Evolutionary conservation across 2,329 filamentous ascomycete species (phyloP).

Genomic region (Penicillium sp.): DNA sequence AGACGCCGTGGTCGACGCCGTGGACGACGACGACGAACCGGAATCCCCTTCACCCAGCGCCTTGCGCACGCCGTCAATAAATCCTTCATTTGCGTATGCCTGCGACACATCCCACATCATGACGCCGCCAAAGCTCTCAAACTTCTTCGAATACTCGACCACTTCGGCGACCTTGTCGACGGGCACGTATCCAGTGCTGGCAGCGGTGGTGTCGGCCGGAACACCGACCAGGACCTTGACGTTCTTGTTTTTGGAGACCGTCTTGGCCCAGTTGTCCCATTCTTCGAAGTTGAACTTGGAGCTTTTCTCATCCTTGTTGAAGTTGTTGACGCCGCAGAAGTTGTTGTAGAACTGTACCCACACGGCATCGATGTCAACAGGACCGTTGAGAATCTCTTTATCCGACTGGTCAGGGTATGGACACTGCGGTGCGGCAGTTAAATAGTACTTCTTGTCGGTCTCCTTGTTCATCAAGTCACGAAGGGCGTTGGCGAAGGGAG

Average conservation of each 20-base stretch:
- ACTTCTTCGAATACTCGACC: constrained; percentile 53
- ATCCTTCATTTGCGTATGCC: constrained; percentile 55
- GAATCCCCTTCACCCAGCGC: constrained; percentile 44
- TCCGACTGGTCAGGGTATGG: constrained; percentile 60
- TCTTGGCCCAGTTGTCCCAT: constrained; percentile 64
- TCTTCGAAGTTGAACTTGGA: constrained; percentile 58
- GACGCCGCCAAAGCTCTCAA: constrained; percentile 59
- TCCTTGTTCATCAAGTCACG: constrained; percentile 53
- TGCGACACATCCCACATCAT: constrained; percentile 68
- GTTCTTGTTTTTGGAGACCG: constrained; percentile 52
- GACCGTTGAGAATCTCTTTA: constrained; percentile 52
- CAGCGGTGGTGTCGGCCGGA: constrained; percentile 51
- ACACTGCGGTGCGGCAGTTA: constrained; percentile 66
- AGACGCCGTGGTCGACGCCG: constrained; percentile 26
- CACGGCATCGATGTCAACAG: constrained; percentile 56
- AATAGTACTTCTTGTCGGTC: constrained; percentile 51
- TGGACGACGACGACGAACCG: constrained; percentile 38
- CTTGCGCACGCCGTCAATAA: constrained; percentile 46
- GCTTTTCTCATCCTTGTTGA: constrained; percentile 44
- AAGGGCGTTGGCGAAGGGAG: constrained; percentile 56
- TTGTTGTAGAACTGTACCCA: constrained; percentile 68
- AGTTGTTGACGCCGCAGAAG: constrained; percentile 58
- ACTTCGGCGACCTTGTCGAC: constrained; percentile 47
- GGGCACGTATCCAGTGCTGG: constrained; percentile 54
- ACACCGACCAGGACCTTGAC: constrained; percentile 61